phyloP scores from a whole-genome alignment of 352 stramenopile species.

The Phytophthora palmivora region DNA sequence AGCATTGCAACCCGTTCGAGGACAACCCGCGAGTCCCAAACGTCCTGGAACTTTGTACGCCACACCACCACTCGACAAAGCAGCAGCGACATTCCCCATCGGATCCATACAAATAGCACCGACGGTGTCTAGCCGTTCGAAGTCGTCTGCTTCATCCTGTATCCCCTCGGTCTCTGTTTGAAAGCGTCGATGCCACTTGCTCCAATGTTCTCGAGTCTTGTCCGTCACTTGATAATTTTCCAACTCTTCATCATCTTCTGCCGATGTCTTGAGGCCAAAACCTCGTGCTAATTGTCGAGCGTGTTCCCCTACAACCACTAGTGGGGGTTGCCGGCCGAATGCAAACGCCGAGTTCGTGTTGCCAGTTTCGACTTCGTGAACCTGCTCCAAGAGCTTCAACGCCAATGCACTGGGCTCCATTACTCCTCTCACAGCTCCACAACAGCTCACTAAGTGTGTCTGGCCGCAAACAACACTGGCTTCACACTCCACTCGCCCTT shows the following conservation, averaged over 20 bases:
- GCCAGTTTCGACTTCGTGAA: background rate
- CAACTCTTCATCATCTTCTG: slow-evolving; percentile 24
- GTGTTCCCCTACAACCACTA: slow-evolving; percentile 64
- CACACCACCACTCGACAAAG: slow-evolving; percentile 72
- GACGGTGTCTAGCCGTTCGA: slow-evolving; percentile 60
- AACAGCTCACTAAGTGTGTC: slow-evolving; percentile 46
- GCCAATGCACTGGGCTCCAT: slow-evolving; percentile 55
- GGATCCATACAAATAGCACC: slow-evolving; percentile 68
- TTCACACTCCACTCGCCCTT: slow-evolving; percentile 61
- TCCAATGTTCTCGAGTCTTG: slow-evolving; percentile 42
- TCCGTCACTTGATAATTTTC: slow-evolving; percentile 50
- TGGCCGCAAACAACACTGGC: slow-evolving; percentile 59
- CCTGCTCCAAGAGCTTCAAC: slow-evolving; percentile 46
- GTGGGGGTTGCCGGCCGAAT: slow-evolving; percentile 57
- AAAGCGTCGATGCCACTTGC: slow-evolving; percentile 55
- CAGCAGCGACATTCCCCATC: slow-evolving; percentile 58
- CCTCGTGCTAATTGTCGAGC: slow-evolving; percentile 36
- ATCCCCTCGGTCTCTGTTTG: slow-evolving; percentile 10
- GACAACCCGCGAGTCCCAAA: slow-evolving; percentile 70
- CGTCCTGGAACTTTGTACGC: slow-evolving; percentile 72
- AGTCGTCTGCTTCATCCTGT: background rate
- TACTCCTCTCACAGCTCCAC: slow-evolving; percentile 56
- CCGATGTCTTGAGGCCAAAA: slow-evolving; percentile 50
- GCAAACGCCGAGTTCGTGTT: slow-evolving; percentile 19
- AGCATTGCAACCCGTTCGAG: slow-evolving; percentile 64